Evolutionary conservation across 768 basidiomycete species (phyloP), one percentile per base, ranked within the genome.

Genomic region (Trametes cinnabarina): DNA sequence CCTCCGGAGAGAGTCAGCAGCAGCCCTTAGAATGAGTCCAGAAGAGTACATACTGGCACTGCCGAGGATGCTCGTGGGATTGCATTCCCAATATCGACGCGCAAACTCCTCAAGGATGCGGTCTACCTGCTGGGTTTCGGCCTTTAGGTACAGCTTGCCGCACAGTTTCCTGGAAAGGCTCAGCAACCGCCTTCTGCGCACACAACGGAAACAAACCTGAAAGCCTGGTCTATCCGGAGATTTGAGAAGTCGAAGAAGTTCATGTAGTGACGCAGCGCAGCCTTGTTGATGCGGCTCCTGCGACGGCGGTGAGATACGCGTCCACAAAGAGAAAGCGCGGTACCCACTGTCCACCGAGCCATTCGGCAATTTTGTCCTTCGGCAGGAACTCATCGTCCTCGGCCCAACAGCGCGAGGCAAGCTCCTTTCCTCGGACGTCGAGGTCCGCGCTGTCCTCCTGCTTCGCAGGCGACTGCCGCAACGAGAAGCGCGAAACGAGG

Each of bases 101-200:
- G 92, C 92, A 66, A 99, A 98, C 61, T 86, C 87, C 59, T 93
- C 94, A 5, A 99, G 79, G 60, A 99, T 98, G 41, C 97, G 87
- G 71, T 98, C 97, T 41, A 99, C 89, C 74, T 98, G 95, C 68
- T 99, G 97, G 0, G 96, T 96, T 72, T 99, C 97, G 1, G 87
- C 97, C 72, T 94, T 95, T 58, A 99, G 81, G 70, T 83, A 98
- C 2, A 99, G 80, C 70, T 96, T 97, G 12, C 87, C 86, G 69
- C 95, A 98, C 11, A 99, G 76, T 22, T 86, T 87, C 60, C 95
- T 94, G 64, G 17, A 2, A 28, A 22, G n/a, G 25, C 15, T 59
- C 28, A 55, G 53, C 11, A n/a, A 34, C 3, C 22, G 26, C 40
- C 35, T n/a, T n/a, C n/a, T n/a, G 10, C n/a, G 14, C 28, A 22